These are phyloP conservation scores for Juncus effusus DNA, from an alignment of 176 grass and related monocot species.

Conservation along the genomic window DNA sequence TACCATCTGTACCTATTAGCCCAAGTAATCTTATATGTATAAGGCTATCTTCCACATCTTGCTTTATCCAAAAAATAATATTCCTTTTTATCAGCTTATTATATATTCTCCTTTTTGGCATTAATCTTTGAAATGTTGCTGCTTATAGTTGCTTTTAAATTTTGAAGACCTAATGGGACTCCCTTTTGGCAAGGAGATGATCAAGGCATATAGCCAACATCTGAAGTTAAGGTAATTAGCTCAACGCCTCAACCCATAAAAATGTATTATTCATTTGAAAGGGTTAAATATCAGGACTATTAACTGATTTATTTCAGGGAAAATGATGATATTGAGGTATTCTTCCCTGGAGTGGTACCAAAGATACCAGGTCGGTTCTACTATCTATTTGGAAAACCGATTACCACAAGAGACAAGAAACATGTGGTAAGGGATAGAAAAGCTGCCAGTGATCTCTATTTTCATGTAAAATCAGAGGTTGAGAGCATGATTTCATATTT, in stretches of 20 bases:
- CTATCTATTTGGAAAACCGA: conserved; percentile 70
- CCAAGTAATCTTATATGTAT: too few species aligned
- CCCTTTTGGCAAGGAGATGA: conserved; percentile 51
- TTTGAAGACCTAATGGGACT: conserved; percentile 45
- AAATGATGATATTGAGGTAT: conserved; percentile 41
- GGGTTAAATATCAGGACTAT: not conserved
- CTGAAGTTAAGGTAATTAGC: conserved; percentile 43
- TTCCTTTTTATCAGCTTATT: too few species aligned
- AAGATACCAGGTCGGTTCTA: conserved; percentile 62
- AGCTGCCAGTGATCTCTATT: conserved; percentile 34
- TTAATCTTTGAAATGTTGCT: not conserved
- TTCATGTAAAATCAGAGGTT: conserved; percentile 61
- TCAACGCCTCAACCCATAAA: not conserved
- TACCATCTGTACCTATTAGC: too few species aligned
- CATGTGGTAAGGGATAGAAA: conserved; percentile 39
- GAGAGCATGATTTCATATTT: conserved; percentile 45
- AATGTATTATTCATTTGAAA: not conserved
- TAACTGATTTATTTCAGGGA: conserved; percentile 23
- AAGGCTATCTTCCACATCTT: too few species aligned
- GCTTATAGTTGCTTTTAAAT: conserved; percentile 33
- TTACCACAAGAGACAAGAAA: conserved; percentile 32
- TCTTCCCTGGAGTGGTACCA: conserved; percentile 37
- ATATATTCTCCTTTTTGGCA: too few species aligned
- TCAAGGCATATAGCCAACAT: conserved; percentile 43
- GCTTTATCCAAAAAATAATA: too few species aligned